Evolutionary conservation across 192 early-diverging fungal genomes (phyloP).

Genomic region (Coemansia javaensis): DNA sequence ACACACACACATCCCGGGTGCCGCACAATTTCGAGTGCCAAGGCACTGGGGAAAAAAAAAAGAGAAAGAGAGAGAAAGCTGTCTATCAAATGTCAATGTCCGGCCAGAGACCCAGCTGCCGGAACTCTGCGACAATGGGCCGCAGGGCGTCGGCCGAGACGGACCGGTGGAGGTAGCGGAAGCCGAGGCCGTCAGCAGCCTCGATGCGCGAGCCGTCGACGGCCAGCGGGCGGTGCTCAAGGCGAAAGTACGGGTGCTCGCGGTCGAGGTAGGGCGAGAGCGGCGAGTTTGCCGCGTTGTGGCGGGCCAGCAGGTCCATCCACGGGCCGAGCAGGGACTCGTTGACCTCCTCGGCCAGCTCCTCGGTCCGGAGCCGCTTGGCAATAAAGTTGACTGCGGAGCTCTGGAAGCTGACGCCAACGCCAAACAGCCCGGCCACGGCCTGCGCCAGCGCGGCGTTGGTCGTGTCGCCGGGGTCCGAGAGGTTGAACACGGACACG

Average conservation of each 20-base stretch:
- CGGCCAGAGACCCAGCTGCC: slow-evolving; percentile 80
- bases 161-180: slow-evolving; percentile 53
- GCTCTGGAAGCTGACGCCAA: slow-evolving; percentile 34
- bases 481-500: slow-evolving; percentile 69
- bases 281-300: slow-evolving; percentile 71
- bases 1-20: too few species aligned
- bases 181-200: slow-evolving; percentile 61
- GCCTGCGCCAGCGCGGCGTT: slow-evolving; percentile 32
- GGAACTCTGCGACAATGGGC: slow-evolving; percentile 78
- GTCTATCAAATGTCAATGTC: slow-evolving; percentile 3
- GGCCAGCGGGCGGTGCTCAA: slow-evolving; percentile 58
- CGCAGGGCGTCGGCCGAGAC: slow-evolving; percentile 63
- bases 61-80: not conserved
- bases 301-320: slow-evolving; percentile 74
- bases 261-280: slow-evolving; percentile 91
- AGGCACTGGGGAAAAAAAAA: slow-evolving; percentile 1
- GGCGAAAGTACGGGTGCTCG: slow-evolving; percentile 78
- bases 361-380: slow-evolving; percentile 67
- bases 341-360: slow-evolving; percentile 88
- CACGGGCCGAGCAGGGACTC: slow-evolving; percentile 92
- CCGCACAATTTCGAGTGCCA: not conserved
- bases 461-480: slow-evolving; percentile 84
- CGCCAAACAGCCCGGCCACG: slow-evolving; percentile 19
- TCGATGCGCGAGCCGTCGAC: slow-evolving; percentile 84
- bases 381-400: slow-evolving; percentile 37